Evolutionary conservation across 2,329 filamentous ascomycete species (phyloP).

Genomic region (Ambrosiella cleistominuta): DNA sequence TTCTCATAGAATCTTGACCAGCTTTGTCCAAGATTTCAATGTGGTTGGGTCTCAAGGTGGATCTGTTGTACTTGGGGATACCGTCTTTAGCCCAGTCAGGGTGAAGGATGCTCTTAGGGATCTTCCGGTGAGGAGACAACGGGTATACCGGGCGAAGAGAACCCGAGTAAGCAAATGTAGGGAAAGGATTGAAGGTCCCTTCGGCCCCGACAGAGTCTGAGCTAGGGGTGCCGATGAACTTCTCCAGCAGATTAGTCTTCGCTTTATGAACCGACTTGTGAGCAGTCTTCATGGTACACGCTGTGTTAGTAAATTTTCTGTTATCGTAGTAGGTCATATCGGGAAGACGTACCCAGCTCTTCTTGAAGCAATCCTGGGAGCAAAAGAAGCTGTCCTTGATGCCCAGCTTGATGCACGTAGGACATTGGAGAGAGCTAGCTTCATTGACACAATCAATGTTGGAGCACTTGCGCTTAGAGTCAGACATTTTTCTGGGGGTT

Average conservation of each 20-base stretch:
- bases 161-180: slow-evolving; percentile 69
- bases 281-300: slow-evolving; percentile 14
- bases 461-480: slow-evolving; percentile 51
- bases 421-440: slow-evolving; percentile 75
- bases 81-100: slow-evolving; percentile 84
- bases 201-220: slow-evolving; percentile 86
- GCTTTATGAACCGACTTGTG: slow-evolving; percentile 52
- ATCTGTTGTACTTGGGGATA: slow-evolving; percentile 43
- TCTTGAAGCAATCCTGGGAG: slow-evolving; percentile 97
- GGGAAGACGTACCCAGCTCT: slow-evolving; percentile 64
- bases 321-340: background rate
- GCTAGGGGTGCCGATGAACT: slow-evolving; percentile 58
- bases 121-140: slow-evolving; percentile 50
- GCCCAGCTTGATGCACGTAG: slow-evolving; percentile 79
- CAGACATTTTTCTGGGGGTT: slow-evolving; percentile 23
- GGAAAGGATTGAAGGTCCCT: slow-evolving; percentile 82
- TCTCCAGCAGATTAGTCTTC: slow-evolving; percentile 57
- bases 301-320: background rate
- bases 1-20: slow-evolving; percentile 78
- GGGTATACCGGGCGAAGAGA: slow-evolving; percentile 73
- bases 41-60: slow-evolving; percentile 55
- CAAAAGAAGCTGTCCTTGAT: slow-evolving; percentile 89
- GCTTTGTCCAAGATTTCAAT: slow-evolving; percentile 66
- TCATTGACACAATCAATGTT: slow-evolving; percentile 75
- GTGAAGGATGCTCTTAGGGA: slow-evolving; percentile 64